Evolutionary conservation across 2,329 filamentous ascomycete genomes (phyloP), one percentile per base, ranked within the genome.

Genomic region (Dothiorella sarmentorum): DNA sequence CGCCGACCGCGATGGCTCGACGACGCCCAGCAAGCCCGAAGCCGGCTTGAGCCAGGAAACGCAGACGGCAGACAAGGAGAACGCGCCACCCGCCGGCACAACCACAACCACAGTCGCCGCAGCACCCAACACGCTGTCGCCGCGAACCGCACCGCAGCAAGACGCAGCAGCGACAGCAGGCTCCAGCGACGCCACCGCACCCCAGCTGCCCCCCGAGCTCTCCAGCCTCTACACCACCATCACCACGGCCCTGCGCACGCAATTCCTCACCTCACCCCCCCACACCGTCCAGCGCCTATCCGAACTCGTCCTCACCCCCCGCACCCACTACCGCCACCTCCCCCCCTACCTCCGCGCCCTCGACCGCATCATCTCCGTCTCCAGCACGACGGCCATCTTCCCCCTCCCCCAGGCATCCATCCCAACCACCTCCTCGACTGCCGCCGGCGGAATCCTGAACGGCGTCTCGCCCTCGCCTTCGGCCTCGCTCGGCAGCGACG

Each of bases 221-320:
- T 64, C 67, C 20, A 67, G 63, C 60, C 69, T 69, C 60, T 73
- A 68, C 65, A 64, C 64, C 3, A 68, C 69, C 0, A 73, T 76
- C 61, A 66, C 68, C 2, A 63, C 74, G 5, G 85, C 86, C 15
- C 78, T 96, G 37, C 78, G 75, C 51, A 79, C 78, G 2, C 83
- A 82, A 64, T 99, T 99, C 73, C 70, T 83, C 20, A 77, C 79
- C 3, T 83, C 89, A 65, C 93, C 94, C 1, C 94, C 94, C 0
- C 91, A 97, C 71, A 97, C 94, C 3, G 83, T 97, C 62, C 94
- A 99, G 75, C 88, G 94, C 37, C 82, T 99, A 20, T 85, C 91
- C 20, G 94, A 99, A 78, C 86, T 97, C 27, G 78, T 96, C 4
- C 79, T 96, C 33, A 75, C 80, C 24, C 94, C 94, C 1, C 87